Evolutionary conservation across 306 rosid genomes (phyloP), one percentile per base, ranked within the genome.

Genomic region (Pyrus betulifolia): DNA sequence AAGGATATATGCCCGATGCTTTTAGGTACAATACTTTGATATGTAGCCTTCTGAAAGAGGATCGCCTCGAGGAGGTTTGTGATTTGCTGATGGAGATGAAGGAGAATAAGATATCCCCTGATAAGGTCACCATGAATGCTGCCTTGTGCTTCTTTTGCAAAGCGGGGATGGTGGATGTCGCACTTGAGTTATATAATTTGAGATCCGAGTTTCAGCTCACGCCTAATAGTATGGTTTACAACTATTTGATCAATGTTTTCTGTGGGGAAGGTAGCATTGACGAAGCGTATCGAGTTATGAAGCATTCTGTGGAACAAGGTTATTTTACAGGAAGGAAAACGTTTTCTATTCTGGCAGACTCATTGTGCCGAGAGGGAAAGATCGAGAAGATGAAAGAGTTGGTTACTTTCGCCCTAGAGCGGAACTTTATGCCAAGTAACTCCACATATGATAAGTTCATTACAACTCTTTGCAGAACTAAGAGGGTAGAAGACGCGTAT

Each of bases 71-170:
- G 8, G 89, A 91, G 71, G 87, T 80, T 19, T 90, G 75, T 75
- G 93, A 90, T 81, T 80, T 94, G 80, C 76, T 94, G 73, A 82
- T 79, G 84, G 98, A 94, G 82, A 94, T 94, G 98, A 83, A 76
- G 69, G 91, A 94, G 59, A 61, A 67, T 30, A 57, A 72, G 69
- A 81, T 84, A 59, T 78, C 80, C 4, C 97, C 97, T 2, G 86
- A 91, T 77, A 54, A 33, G 74, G 81, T 86, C 61, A 90, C 98
- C 72, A 86, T 91, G 93, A 90, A 90, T 80, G 85, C 81, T 78
- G 91, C 82, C 28, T 68, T 90, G 82, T 91, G 95, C 81, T 91
- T 91, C 83, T 92, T 94, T 74, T 94, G 97, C 80, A 91, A 94
- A 82, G 89, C 79, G 6, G 97, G 97, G 69, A 86, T 91, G 96